Percentiles rank a stretch among this genome's conserved stretches.
phyloP scores from a whole-genome alignment of 371 early-diverging fungal genomes.

The Mucor circinelloides region DNA sequence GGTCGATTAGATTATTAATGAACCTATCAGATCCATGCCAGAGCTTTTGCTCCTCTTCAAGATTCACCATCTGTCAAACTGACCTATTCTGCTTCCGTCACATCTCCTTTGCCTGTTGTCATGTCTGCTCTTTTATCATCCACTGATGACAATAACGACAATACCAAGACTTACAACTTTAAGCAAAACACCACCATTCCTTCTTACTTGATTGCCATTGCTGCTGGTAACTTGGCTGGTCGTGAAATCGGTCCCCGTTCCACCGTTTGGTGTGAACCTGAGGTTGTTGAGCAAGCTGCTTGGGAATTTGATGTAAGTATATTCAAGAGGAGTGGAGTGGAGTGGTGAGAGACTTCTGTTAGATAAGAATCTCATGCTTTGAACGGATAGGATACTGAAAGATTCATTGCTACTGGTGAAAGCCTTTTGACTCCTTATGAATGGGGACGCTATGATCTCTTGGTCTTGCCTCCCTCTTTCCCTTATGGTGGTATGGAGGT shows the following conservation, averaged over 20 bases:
- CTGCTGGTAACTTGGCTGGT: constrained; percentile 84
- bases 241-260: constrained; percentile 87
- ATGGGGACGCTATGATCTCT: constrained; percentile 96
- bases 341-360: too few species aligned
- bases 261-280: constrained; percentile 96
- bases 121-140: constrained; percentile 45
- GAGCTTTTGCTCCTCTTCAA: constrained; percentile 89
- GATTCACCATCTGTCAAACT: constrained; percentile 94
- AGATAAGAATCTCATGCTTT: not conserved
- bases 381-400: constrained; percentile 73
- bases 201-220: constrained; percentile 94
- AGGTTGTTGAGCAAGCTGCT: constrained; percentile 85
- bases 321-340: not conserved
- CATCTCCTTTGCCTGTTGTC: constrained; percentile 54
- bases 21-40: constrained; percentile 80
- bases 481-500: constrained; percentile 98
- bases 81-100: constrained; percentile 84
- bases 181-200: constrained; percentile 78
- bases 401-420: constrained; percentile 85
- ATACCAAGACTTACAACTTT: constrained; percentile 65
- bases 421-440: constrained; percentile 87
- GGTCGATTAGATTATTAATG: not conserved
- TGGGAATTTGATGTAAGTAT: constrained; percentile 84
- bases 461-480: constrained; percentile 84
- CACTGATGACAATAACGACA: constrained; percentile 44